phyloP scores from a whole-genome alignment of 805 yeast species.

The Metschnikowia koreensis region DNA sequence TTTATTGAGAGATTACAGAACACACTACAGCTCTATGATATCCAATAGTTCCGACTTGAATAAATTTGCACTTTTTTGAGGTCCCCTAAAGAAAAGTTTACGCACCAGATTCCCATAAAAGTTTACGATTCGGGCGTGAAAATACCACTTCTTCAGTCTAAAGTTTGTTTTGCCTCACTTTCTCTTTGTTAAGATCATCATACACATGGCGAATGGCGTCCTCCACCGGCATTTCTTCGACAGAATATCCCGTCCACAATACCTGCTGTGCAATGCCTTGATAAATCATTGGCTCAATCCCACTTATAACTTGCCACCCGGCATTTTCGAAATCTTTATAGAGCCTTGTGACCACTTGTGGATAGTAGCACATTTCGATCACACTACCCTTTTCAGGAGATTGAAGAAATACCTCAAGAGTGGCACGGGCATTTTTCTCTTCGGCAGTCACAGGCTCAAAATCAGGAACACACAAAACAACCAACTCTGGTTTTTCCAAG shows the following conservation, averaged over 20 bases:
- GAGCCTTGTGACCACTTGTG: conserved; percentile 25
- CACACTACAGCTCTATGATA: too few species aligned
- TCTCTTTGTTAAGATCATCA: neutral
- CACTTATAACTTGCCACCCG: conserved; percentile 31
- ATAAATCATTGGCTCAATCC: conserved; percentile 31
- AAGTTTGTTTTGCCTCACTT: neutral
- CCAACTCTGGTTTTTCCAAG: conserved; percentile 20
- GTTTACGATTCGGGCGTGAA: too few species aligned
- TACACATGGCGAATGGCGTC: conserved; percentile 23
- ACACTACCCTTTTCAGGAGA: conserved; percentile 23
- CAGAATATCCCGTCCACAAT: conserved; percentile 29
- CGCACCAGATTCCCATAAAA: too few species aligned
- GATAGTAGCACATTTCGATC: conserved; percentile 37
- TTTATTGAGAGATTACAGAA: too few species aligned
- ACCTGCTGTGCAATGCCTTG: conserved; percentile 32
- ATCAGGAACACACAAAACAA: conserved; percentile 32
- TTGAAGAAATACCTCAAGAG: conserved; percentile 27
- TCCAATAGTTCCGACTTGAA: too few species aligned
- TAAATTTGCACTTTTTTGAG: too few species aligned
- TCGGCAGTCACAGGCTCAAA: conserved; percentile 23
- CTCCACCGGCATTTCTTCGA: conserved; percentile 25
- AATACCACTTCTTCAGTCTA: neutral
- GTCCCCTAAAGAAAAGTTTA: too few species aligned
- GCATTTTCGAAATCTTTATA: conserved; percentile 22
- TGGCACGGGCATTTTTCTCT: conserved; percentile 25